These are phyloP conservation scores for Verticillium albo-atrum DNA, from an alignment of 2,329 filamentous ascomycete species.

Conservation along the genomic window DNA sequence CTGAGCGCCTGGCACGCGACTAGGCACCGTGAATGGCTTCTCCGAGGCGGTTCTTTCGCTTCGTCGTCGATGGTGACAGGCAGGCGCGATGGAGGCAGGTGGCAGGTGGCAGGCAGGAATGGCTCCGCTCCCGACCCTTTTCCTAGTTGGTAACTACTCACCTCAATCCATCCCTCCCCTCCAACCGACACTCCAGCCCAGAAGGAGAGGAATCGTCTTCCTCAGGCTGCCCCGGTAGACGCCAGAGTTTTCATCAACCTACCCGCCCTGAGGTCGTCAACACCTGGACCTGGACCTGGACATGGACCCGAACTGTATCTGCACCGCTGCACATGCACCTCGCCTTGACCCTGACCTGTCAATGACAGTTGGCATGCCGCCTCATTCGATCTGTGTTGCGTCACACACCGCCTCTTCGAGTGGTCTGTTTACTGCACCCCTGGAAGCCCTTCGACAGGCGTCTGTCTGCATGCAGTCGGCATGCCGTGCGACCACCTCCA, in stretches of 20 bases:
- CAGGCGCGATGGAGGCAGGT: too few relatives aligned
- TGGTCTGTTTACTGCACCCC: not conserved
- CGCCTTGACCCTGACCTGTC: not conserved
- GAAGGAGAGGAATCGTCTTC: too few relatives aligned
- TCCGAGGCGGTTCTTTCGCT: too few relatives aligned
- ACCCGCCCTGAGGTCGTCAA: not conserved
- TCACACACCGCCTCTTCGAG: not conserved
- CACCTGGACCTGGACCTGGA: not conserved
- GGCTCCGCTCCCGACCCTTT: too few relatives aligned
- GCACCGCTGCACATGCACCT: not conserved
- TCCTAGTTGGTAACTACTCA: too few relatives aligned
- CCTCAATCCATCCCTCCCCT: too few relatives aligned
- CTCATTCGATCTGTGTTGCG: not conserved
- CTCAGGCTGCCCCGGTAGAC: not conserved
- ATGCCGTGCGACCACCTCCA: not conserved
- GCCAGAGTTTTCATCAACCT: not conserved
- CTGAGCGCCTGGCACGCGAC: too few relatives aligned
- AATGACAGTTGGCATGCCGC: not conserved
- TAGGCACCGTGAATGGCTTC: too few relatives aligned
- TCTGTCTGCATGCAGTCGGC: not conserved
- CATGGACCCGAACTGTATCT: not conserved
- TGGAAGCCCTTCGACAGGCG: not conserved
- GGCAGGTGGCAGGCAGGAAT: too few relatives aligned
- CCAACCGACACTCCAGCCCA: too few relatives aligned
- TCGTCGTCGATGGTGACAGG: too few relatives aligned